Percentiles rank a stretch among this genome's conserved stretches.
These are phyloP conservation scores for Hypoxylon trugodes DNA, from an alignment of 495 filamentous ascomycete genomes.

Conservation along the genomic window DNA sequence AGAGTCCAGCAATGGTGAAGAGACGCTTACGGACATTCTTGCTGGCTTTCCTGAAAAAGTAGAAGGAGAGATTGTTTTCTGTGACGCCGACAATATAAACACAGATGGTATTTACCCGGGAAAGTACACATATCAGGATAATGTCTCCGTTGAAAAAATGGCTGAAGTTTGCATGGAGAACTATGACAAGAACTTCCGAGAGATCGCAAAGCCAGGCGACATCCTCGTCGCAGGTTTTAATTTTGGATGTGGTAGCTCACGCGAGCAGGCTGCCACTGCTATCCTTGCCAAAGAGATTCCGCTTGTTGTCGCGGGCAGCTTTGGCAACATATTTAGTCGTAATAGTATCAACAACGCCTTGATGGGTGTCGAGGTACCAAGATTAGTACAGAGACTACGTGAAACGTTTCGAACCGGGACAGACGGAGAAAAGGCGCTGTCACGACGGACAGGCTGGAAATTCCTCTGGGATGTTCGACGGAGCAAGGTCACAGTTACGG, in stretches of 20 bases:
- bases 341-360: constrained; percentile 95
- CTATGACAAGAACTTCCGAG: constrained; percentile 77
- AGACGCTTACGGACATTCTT: constrained; percentile 66
- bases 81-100: constrained; percentile 77
- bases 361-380: constrained; percentile 82
- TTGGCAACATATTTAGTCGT: constrained; percentile 87
- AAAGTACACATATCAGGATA: constrained; percentile 90
- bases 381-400: constrained; percentile 73
- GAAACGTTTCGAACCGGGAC: constrained; percentile 60
- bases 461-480: constrained; percentile 84
- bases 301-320: constrained; percentile 84
- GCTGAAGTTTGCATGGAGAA: constrained; percentile 91
- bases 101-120: constrained; percentile 89
- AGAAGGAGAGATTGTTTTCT: constrained; percentile 73
- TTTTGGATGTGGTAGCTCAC: constrained; percentile 83
- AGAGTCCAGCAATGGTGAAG: constrained; percentile 37
- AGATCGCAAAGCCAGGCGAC: constrained; percentile 69
- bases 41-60: constrained; percentile 75
- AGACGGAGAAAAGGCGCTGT: constrained; percentile 64
- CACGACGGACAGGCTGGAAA: constrained; percentile 88
- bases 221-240: constrained; percentile 90
- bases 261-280: constrained; percentile 88
- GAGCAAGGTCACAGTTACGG: constrained; percentile 72
- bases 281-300: constrained; percentile 86
- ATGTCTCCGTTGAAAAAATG: constrained; percentile 79